These are phyloP conservation scores for Apophysomyces sp. DNA, from an alignment of 371 early-diverging fungal species.

Conservation along the genomic window DNA sequence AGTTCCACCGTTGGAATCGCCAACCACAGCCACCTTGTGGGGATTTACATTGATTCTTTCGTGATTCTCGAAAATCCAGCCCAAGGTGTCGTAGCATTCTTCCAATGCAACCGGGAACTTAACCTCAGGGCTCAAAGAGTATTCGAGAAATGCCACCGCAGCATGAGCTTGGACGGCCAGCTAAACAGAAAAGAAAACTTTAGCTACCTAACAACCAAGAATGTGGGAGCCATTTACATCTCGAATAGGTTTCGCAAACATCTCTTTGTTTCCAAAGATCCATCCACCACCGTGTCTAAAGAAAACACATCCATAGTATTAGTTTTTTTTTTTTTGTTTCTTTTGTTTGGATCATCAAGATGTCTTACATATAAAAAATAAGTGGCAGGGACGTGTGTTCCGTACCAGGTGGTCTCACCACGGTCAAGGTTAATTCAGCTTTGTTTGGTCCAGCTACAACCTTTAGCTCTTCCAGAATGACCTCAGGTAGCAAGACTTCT, in stretches of 20 bases:
- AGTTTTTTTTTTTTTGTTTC: too few relatives aligned
- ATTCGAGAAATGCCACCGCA: conserved; percentile 12
- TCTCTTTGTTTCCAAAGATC: conserved; percentile 16
- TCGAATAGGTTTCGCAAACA: conserved; percentile 11
- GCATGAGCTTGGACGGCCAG: background rate
- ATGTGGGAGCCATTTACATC: conserved; percentile 17
- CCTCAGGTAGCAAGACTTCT: background rate
- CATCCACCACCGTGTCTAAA: conserved; percentile 12
- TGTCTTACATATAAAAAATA: conserved; percentile 15
- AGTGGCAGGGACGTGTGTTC: conserved; percentile 13
- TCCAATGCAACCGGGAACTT: conserved; percentile 11
- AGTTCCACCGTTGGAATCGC: conserved; percentile 22
- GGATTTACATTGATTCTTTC: conserved; percentile 9
- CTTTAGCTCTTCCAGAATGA: background rate
- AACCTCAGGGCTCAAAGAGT: conserved; percentile 9
- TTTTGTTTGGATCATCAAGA: too few relatives aligned
- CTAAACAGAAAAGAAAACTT: background rate
- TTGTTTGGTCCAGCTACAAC: background rate
- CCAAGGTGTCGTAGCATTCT: conserved; percentile 6
- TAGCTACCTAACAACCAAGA: background rate
- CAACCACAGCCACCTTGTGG: conserved; percentile 10
- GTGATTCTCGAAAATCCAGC: conserved; percentile 10
- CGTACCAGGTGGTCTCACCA: conserved; percentile 15
- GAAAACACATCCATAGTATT: background rate
- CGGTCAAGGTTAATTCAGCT: background rate